These are phyloP conservation scores for Capsicum baccatum DNA, from an alignment of 257 asterid genomes.

Conservation along the genomic window DNA sequence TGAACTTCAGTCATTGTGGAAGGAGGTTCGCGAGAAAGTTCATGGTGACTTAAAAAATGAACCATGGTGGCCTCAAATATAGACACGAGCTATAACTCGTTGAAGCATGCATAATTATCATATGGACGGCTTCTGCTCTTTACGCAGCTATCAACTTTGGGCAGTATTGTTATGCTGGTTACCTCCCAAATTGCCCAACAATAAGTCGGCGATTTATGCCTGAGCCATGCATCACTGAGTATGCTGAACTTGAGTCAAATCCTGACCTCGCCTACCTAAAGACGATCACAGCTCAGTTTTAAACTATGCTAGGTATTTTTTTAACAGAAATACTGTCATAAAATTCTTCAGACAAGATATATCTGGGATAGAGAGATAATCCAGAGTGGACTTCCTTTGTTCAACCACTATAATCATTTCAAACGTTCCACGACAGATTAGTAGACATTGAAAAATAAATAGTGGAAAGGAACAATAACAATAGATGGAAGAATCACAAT, in stretches of 20 bases:
- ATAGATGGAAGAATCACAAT: conserved; percentile 34
- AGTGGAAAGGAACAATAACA: conserved; percentile 34
- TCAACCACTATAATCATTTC: conserved; percentile 33
- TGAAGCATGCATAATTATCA: conserved; percentile 36
- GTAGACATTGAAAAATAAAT: conserved; percentile 35
- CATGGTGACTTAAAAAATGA: conserved; percentile 46
- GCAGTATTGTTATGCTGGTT: conserved; percentile 47
- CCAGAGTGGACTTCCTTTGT: conserved; percentile 41
- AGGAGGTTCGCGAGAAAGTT: conserved; percentile 37
- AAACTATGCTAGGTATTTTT: conserved; percentile 40
- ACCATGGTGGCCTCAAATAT: conserved; percentile 46
- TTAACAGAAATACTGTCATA: conserved; percentile 41
- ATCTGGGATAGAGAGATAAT: conserved; percentile 44
- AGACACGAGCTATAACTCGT: conserved; percentile 32
- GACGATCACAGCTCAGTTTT: conserved; percentile 42
- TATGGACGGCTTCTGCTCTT: conserved; percentile 48
- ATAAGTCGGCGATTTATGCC: conserved; percentile 44
- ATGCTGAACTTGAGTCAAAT: conserved; percentile 37
- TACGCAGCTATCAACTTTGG: conserved; percentile 47
- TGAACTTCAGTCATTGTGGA: conserved; percentile 47
- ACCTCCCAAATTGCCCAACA: conserved; percentile 43
- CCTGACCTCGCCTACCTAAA: conserved; percentile 39
- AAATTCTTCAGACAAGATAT: conserved; percentile 42
- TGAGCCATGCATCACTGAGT: conserved; percentile 44
- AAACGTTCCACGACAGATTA: conserved; percentile 34